phyloP scores from a whole-genome alignment of 2,329 filamentous ascomycete species.

The Claviceps cyperi region DNA sequence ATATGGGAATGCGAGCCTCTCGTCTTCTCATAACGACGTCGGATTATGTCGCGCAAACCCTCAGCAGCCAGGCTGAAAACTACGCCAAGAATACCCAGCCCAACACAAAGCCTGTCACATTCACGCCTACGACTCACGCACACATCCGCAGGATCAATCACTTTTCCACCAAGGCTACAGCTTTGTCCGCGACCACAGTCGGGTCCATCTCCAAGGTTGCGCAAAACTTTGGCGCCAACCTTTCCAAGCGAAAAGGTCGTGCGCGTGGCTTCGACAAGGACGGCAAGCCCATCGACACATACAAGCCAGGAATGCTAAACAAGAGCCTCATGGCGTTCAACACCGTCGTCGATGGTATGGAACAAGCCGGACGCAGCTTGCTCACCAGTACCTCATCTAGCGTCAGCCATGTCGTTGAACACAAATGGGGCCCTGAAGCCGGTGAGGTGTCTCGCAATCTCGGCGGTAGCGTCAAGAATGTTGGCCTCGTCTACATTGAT shows the following conservation, averaged over 20 bases:
- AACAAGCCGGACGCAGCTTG: constrained; percentile 69
- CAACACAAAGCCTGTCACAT: constrained; percentile 67
- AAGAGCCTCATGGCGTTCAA: constrained; percentile 94
- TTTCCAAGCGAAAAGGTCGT: constrained; percentile 38
- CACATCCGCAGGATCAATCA: constrained; percentile 80
- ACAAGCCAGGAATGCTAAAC: constrained; percentile 87
- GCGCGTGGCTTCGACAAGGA: constrained; percentile 53
- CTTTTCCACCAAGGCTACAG: constrained; percentile 67
- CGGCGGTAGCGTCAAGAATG: constrained; percentile 84
- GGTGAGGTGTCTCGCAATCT: constrained; percentile 61
- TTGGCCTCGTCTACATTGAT: constrained; percentile 93
- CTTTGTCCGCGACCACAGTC: constrained; percentile 72
- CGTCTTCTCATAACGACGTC: constrained; percentile 84
- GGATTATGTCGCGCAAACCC: constrained; percentile 59
- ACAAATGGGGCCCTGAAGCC: constrained; percentile 78
- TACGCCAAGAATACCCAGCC: constrained; percentile 75
- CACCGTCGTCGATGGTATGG: constrained; percentile 85
- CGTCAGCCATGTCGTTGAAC: constrained; percentile 75
- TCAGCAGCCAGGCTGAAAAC: constrained; percentile 62
- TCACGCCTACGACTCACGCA: constrained; percentile 70
- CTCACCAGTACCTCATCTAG: constrained; percentile 61
- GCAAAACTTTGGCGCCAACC: constrained; percentile 73
- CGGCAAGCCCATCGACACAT: constrained; percentile 47
- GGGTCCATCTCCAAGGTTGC: constrained; percentile 71
- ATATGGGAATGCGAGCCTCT: constrained; percentile 75